A percentile compares a stretch with the other conserved stretches of the same genome.
phyloP scores from a whole-genome alignment of 805 yeast species.

The Blastobotrys peoriensis region DNA sequence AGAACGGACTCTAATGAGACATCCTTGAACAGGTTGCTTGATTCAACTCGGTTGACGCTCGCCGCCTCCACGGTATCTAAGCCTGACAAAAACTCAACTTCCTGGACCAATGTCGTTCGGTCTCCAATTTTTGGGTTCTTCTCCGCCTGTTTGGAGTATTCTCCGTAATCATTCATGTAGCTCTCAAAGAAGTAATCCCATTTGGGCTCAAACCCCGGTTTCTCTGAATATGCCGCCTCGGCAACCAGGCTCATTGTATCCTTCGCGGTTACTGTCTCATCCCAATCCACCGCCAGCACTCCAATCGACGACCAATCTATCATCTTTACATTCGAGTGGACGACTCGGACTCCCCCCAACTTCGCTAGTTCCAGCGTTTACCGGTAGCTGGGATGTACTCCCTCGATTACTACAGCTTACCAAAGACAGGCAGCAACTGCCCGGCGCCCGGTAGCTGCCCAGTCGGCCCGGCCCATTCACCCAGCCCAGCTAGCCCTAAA shows the following conservation, averaged over 20 bases:
- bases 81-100: conserved; percentile 41
- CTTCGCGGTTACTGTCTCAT: conserved; percentile 51
- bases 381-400: no score
- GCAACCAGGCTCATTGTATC: conserved; percentile 54
- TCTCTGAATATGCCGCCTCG: conserved; percentile 38
- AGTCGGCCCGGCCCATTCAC: no score
- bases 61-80: conserved; percentile 42
- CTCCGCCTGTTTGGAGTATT: conserved; percentile 23
- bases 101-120: conserved; percentile 35
- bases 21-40: conserved; percentile 38
- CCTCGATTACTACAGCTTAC: no score
- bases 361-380: no score
- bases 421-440: no score
- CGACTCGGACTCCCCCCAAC: no score
- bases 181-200: conserved; percentile 41
- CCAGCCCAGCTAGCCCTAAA: no score
- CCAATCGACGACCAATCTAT: conserved; percentile 8
- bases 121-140: conserved; percentile 23
- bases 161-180: conserved; percentile 36
- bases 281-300: conserved; percentile 53
- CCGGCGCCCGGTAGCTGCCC: no score
- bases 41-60: conserved; percentile 41
- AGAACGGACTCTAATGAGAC: conserved; percentile 31
- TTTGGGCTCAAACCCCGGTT: conserved; percentile 34
- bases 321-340: not conserved